Evolutionary conservation across 208 protist genomes (phyloP), one percentile per base, ranked within the genome.

Genomic region (Acanthamoeba triangularis): DNA sequence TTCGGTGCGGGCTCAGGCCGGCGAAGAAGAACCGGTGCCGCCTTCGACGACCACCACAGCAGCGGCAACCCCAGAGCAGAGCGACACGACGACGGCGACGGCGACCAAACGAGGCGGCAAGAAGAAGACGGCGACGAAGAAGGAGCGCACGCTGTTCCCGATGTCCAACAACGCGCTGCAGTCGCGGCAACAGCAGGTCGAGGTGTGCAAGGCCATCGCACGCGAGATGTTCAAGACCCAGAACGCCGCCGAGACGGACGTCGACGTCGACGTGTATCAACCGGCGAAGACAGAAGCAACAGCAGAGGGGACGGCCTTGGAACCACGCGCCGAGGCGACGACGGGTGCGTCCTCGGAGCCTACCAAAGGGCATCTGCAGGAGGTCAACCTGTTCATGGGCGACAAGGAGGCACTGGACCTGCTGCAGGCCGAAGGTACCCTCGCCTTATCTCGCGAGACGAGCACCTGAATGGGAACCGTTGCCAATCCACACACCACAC

Each of bases 101-200:
- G 11, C 44, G 25, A 14, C 37, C 37, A 85, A 85, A 25, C 37
- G 47, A 47, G 76, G 47, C 11, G 37, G 37, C 35, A 85, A 85
- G 44, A 85, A 85, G 47, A 85, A 56, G 16, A 56, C 52, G 63
- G 63, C 28, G 20, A 11, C 54, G 37, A 90, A 35, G 37, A 92
- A 92, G 85, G 85, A 74, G 44, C 54, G 63, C 8, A 92, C 54
- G 54, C 44, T 92, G 85, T 37, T 92, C 28, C 85, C 85, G 18
- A 54, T 35, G 25, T 72, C 54, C 33, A 92, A 92, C 44, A 74
- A 35, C 30, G 54, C 18, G 2, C 44, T 92, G 28, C 85, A 92
- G 54, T 47, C 59, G 33, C 54, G 85, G 0, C 30, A 47, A 20
- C 85, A 92, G 85, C 63, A 65, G 63, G 11, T 92, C 25, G 33